Evolutionary conservation across 2,329 filamentous ascomycete genomes (phyloP), one percentile per base, ranked within the genome.

Genomic region (Didymella glomerata): DNA sequence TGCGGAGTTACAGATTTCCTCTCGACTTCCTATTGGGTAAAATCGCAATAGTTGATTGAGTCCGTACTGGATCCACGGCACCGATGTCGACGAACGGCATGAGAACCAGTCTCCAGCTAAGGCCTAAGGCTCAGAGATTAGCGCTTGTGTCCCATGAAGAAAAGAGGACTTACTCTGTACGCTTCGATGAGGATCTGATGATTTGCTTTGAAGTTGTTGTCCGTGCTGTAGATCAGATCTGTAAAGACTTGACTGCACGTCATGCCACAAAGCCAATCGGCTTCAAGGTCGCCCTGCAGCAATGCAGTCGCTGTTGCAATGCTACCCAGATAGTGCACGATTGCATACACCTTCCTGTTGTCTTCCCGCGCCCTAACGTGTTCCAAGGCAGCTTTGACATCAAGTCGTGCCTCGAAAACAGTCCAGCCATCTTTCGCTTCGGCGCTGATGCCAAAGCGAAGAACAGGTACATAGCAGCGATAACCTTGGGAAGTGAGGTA

Each of bases 251-350:
- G 86, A 34, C 83, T 86, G 70, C 81, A 83, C 0, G 82, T 83
- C 53, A 89, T 78, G 18, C 87, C 87, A 18, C 78, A 74, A 65
- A 89, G 80, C 85, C 86, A 88, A 40, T 71, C 70, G 0, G 81
- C 64, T 0, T 85, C 84, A 50, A 89, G 85, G 0, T 83, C 85
- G 36, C 87, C 86, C 69, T 87, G 85, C 1, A 90, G 80, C 1
- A 90, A 77, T n/a, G 86, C 87, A 4, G 80, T 77, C 0, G 84
- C 76, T 52, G 86, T 80, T 1, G 86, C 84, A 0, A 89, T 85
- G 42, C 84, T 84, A 25, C 87, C 87, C 80, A 88, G 85, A 72
- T 87, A 90, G 74, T 90, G 87, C 1, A 83, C 81, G 34, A 89
- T 80, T 3, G 82, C 81, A 71, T 89, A 89, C 34, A 86, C 48